Evolutionary conservation across 1,284 basidiomycete genomes (phyloP), one percentile per base, ranked within the genome.

Genomic region (Leccinum fuscescens): DNA sequence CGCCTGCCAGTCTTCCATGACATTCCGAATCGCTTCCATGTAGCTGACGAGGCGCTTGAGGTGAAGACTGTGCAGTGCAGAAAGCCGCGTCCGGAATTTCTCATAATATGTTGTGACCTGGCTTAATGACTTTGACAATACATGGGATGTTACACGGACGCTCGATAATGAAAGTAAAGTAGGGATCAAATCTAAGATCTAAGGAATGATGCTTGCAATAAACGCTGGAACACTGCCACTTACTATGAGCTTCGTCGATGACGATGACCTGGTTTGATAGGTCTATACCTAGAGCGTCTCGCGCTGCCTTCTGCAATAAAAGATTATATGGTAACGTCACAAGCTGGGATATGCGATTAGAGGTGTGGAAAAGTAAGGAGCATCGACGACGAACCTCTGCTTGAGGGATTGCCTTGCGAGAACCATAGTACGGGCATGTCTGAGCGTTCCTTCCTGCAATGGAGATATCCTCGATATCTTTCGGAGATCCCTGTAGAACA

Each of bases 191-290:
- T 96, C 93, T 94, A 62, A 11, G 27, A 72, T 96, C 92, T 94
- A 62, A 11, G 27, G 48, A 48, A 20, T 53, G 54, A 56, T 31
- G 57, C 59, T 7, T 56, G 46, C 31, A 53, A 55, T 37, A 12
- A 24, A 55, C 14, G 8, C 15, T 11, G 48, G 17, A 49, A 54
- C 5, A 48, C 35, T 60, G 37, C 56, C 17, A 78, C 91, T 64
- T 67, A 94, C 93, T 99, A 76, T 99, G 96, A 0, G 96, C 97
- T 77, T 99, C 96, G 72, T 99, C 96, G 59, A 99, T 88, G 48
- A 99, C 82, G 11, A 99, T 85, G 14, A 98, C 81, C 67, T 96
- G 93, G 69, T 88, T 85, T 35, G 82, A 89, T 55, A 94, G 79
- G 70, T 90, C 87, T 67, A 95, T 95, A 0, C 90, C 91, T 1